phyloP scores from a whole-genome alignment of 1,139 yeast genomes.

The Saccharomyces hybrid region DNA sequence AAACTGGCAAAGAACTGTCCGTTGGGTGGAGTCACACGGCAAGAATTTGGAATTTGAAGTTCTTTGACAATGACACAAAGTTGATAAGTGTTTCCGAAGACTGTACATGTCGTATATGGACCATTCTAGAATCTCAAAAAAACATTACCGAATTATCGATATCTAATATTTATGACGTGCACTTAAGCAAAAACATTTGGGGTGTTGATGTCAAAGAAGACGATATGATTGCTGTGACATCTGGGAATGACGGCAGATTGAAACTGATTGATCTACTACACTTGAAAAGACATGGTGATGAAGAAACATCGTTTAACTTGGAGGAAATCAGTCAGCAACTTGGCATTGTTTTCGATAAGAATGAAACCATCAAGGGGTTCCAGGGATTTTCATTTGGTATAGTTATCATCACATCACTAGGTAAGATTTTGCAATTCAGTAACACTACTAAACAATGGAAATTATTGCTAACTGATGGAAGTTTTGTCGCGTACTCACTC shows the following conservation, averaged over 20 bases:
- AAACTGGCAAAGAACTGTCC: slow-evolving; percentile 50
- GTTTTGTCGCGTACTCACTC: slow-evolving; percentile 43
- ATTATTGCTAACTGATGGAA: slow-evolving; percentile 29
- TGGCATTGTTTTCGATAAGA: slow-evolving; percentile 33
- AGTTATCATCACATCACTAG: slow-evolving; percentile 54
- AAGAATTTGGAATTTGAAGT: slow-evolving; percentile 78
- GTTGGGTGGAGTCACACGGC: slow-evolving; percentile 98
- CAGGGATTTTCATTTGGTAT: slow-evolving; percentile 41
- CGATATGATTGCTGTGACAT: slow-evolving; percentile 52
- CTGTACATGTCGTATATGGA: slow-evolving; percentile 78
- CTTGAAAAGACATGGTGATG: slow-evolving; percentile 24
- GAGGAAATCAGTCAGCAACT: slow-evolving; percentile 31
- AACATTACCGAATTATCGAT: slow-evolving; percentile 34
- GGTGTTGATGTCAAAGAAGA: slow-evolving; percentile 53
- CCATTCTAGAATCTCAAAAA: slow-evolving; percentile 26
- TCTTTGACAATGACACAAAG: slow-evolving; percentile 37
- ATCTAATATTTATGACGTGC: slow-evolving; percentile 51
- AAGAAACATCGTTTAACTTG: slow-evolving; percentile 31
- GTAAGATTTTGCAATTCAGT: slow-evolving; percentile 40
- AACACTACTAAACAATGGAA: slow-evolving; percentile 32
- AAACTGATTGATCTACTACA: slow-evolving; percentile 48
- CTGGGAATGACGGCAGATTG: slow-evolving; percentile 86
- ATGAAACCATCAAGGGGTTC: slow-evolving; percentile 60
- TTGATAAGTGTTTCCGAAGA: slow-evolving; percentile 80
- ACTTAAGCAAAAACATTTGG: slow-evolving; percentile 86